phyloP scores from a whole-genome alignment of 495 filamentous ascomycete genomes.

The Trichoderma erinaceum region DNA sequence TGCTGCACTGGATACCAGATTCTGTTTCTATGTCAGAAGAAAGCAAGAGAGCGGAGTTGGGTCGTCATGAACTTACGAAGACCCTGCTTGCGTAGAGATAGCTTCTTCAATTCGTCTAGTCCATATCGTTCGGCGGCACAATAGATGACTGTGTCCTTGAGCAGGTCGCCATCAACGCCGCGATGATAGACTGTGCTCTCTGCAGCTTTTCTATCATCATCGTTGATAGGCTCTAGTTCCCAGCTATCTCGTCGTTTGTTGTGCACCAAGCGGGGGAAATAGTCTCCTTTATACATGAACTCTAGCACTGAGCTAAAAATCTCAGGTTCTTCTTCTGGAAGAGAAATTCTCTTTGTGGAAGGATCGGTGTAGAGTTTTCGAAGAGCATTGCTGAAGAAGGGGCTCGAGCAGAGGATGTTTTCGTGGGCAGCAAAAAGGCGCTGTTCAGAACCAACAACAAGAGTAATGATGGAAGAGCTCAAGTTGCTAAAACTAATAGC shows the following conservation, averaged over 20 bases:
- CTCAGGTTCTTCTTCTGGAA: slow-evolving; percentile 82
- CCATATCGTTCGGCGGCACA: slow-evolving; percentile 79
- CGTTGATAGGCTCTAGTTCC: slow-evolving; percentile 57
- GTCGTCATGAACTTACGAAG: slow-evolving; percentile 40
- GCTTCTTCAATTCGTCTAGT: slow-evolving; percentile 72
- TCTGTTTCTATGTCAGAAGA: slow-evolving; percentile 36
- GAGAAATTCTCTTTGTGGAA: slow-evolving; percentile 61
- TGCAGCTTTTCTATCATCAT: slow-evolving; percentile 34
- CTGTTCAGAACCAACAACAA: slow-evolving; percentile 69
- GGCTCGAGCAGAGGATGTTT: slow-evolving; percentile 68
- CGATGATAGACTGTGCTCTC: slow-evolving; percentile 68
- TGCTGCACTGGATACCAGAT: slow-evolving; percentile 72
- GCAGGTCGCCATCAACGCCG: slow-evolving; percentile 56
- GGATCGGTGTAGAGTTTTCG: slow-evolving; percentile 58
- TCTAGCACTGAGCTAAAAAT: slow-evolving; percentile 87
- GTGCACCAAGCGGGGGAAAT: slow-evolving; percentile 70
- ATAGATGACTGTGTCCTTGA: slow-evolving; percentile 89
- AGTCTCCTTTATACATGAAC: slow-evolving; percentile 89
- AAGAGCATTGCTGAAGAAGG: slow-evolving; percentile 64
- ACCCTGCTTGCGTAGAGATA: slow-evolving; percentile 81
- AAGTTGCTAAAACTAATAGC: slow-evolving; percentile 38
- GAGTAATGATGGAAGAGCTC: slow-evolving; percentile 69
- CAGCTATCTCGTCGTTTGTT: slow-evolving; percentile 61
- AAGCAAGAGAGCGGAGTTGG: neutral
- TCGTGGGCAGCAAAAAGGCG: slow-evolving; percentile 88